These are phyloP conservation scores for Poa annua DNA, from an alignment of 176 grass and related monocot species.

Conservation along the genomic window DNA sequence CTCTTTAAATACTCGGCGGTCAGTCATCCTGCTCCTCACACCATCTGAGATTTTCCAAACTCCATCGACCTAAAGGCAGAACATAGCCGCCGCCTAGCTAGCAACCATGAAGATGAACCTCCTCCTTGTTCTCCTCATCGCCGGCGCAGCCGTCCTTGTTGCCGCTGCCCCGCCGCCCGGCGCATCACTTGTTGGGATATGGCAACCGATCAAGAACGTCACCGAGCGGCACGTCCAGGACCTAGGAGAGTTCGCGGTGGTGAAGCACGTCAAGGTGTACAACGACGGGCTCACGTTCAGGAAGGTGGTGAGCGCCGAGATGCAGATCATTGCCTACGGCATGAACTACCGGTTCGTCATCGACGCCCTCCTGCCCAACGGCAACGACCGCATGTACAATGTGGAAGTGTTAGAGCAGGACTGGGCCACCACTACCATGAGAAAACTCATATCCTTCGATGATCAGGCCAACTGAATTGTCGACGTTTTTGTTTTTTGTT, in stretches of 20 bases:
- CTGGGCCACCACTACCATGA: not conserved
- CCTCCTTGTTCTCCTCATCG: not conserved
- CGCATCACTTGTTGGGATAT: not conserved
- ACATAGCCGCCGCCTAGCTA: not conserved
- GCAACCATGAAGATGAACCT: not conserved
- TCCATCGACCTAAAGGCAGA: not conserved
- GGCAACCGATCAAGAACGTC: conserved; percentile 12
- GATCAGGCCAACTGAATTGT: not conserved
- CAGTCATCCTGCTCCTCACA: not conserved
- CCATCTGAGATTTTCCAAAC: not conserved
- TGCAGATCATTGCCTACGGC: conserved; percentile 34
- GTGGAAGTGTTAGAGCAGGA: conserved; percentile 17
- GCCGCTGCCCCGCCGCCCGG: not conserved
- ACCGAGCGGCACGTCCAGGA: conserved; percentile 19
- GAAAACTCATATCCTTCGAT: conserved; percentile 6
- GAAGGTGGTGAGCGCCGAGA: not conserved
- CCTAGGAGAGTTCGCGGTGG: conserved; percentile 41
- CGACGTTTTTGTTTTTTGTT: not conserved
- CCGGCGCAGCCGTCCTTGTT: not conserved
- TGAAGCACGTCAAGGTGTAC: conserved; percentile 11
- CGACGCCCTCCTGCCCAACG: not conserved
- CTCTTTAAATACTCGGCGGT: not conserved
- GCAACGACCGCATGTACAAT: conserved; percentile 27
- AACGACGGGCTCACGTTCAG: conserved; percentile 30
- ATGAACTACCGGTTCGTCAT: conserved; percentile 49